These are phyloP conservation scores for Nitzschia sp. DNA, from an alignment of 108 stramenopile genomes.

Conservation along the genomic window DNA sequence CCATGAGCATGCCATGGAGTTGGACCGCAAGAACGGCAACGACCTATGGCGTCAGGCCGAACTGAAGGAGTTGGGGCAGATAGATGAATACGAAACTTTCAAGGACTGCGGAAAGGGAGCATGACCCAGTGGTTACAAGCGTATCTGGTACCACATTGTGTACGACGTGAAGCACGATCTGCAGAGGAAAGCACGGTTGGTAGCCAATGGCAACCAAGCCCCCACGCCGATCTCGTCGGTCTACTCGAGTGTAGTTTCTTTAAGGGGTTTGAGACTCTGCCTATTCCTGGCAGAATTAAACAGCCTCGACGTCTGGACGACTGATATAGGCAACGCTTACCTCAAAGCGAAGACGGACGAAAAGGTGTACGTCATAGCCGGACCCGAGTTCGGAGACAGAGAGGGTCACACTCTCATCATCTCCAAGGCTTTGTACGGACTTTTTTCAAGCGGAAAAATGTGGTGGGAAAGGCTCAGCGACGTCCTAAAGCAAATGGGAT, in stretches of 20 bases:
- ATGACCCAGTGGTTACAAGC: slow-evolving; percentile 16
- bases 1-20: slow-evolving; percentile 20
- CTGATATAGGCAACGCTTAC: too few relatives aligned
- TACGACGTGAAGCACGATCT: too few relatives aligned
- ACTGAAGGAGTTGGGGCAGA: slow-evolving; percentile 23
- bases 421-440: slow-evolving; percentile 38
- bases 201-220: too few relatives aligned
- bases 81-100: too few relatives aligned
- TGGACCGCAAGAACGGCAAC: slow-evolving; percentile 29
- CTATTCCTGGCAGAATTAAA: slow-evolving; percentile 30
- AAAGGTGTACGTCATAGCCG: too few relatives aligned
- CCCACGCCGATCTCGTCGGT: too few relatives aligned
- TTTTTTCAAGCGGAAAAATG: too few relatives aligned
- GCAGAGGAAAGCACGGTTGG: too few relatives aligned
- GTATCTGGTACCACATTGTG: slow-evolving; percentile 36
- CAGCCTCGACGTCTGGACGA: too few relatives aligned
- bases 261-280: slow-evolving; percentile 17
- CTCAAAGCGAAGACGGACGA: too few relatives aligned
- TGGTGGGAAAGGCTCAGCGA: slow-evolving; percentile 19
- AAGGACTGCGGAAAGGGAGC: slow-evolving; percentile 16
- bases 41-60: too few relatives aligned
- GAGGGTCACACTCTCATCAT: slow-evolving; percentile 36
- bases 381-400: too few relatives aligned
- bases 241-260: slow-evolving; percentile 43
- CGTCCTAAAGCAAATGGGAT: slow-evolving; percentile 27